Percentiles rank a stretch among this genome's conserved stretches.
phyloP scores from a whole-genome alignment of 2,329 filamentous ascomycete species.

The Diaporthe ampelina region DNA sequence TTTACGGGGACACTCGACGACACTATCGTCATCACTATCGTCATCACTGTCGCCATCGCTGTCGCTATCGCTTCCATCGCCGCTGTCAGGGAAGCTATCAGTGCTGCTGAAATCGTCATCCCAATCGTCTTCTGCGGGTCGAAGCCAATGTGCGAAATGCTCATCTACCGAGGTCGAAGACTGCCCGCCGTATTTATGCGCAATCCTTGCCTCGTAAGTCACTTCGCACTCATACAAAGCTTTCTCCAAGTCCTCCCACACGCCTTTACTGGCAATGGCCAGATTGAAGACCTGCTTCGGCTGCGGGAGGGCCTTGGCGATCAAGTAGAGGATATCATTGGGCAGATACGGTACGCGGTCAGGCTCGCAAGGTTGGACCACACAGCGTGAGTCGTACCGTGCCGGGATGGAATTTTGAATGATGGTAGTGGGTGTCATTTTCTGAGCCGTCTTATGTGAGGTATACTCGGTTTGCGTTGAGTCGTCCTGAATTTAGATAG shows the following conservation, averaged over 20 bases:
- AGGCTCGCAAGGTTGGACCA: constrained; percentile 4
- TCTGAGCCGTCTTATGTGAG: neutral
- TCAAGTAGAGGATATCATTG: neutral
- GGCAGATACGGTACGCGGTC: neutral
- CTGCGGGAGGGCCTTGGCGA: constrained; percentile 3
- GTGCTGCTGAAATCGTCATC: no score
- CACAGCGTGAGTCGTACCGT: neutral
- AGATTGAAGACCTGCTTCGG: neutral
- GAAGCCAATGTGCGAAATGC: neutral
- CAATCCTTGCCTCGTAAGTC: neutral
- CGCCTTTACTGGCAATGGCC: neutral
- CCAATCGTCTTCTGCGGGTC: neutral
- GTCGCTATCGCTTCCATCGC: no score
- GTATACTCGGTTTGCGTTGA: neutral
- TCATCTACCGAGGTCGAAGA: neutral
- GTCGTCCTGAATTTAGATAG: neutral
- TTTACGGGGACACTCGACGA: neutral
- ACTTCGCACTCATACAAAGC: neutral
- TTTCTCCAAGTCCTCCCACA: neutral
- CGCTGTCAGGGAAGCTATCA: no score
- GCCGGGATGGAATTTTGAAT: neutral
- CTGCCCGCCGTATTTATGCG: neutral
- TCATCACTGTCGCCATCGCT: neutral
- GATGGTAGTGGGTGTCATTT: neutral
- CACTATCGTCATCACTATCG: neutral